Percentiles rank a stretch among this genome's conserved stretches.
Conservation (phyloP, 2,329 filamentous ascomycete species). For the Botrytis deweyae region DNA sequence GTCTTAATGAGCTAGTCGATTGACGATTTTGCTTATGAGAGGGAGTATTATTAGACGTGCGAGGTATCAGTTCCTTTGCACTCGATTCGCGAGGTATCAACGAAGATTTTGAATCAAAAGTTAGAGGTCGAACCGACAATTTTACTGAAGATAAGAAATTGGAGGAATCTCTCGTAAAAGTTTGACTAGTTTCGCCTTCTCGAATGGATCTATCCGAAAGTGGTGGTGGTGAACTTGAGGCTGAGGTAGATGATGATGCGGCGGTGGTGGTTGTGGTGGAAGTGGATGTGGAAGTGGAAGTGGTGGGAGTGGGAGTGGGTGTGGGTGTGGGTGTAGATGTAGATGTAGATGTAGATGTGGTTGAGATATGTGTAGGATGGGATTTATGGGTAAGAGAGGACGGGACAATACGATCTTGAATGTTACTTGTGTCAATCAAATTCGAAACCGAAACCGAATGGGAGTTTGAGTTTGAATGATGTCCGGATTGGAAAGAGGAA, state of each 20-base stretch:
- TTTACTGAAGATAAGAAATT: neutral
- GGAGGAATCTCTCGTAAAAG: neutral
- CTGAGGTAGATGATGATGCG: neutral
- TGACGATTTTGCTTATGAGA: slow-evolving; percentile 30
- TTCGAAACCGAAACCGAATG: neutral
- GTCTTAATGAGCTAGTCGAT: slow-evolving; percentile 31
- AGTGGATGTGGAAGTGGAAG: neutral
- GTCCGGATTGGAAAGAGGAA: neutral
- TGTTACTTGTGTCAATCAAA: neutral
- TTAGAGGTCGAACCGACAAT: neutral
- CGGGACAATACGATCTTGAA: neutral
- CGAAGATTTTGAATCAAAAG: slow-evolving; percentile 13
- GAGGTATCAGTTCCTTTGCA: slow-evolving; percentile 18
- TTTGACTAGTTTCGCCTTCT: slow-evolving; percentile 4
- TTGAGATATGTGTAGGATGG: neutral
- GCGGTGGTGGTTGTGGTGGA: neutral
- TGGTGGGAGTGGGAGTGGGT: neutral
- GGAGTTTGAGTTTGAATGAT: neutral
- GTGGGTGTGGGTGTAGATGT: neutral
- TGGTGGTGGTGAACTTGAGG: slow-evolving; percentile 10
- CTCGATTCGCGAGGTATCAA: slow-evolving; percentile 14
- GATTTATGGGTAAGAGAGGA: slow-evolving; percentile 4
- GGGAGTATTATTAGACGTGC: slow-evolving; percentile 13
- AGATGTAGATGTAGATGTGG: too few species aligned
- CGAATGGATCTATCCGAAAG: neutral